Conservation (phyloP, 1,139 yeast species). For the Blastobotrys apis region DNA sequence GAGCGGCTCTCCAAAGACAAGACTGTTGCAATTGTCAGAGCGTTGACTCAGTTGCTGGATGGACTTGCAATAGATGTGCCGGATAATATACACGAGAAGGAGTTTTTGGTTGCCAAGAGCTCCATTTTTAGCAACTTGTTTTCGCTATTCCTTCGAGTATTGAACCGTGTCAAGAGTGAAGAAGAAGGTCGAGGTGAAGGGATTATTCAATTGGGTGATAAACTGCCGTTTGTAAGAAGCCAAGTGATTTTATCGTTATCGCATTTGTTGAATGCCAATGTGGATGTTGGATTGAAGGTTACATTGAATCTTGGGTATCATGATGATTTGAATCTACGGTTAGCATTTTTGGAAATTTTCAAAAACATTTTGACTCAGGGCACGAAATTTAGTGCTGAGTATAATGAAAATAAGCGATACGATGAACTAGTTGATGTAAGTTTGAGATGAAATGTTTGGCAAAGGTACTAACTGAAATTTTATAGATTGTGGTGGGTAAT, state of each 20-base stretch:
- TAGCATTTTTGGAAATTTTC: slow-evolving; percentile 74
- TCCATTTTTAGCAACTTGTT: slow-evolving; percentile 69
- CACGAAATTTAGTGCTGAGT: slow-evolving; percentile 32
- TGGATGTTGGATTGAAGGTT: slow-evolving; percentile 71
- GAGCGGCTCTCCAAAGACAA: slow-evolving; percentile 26
- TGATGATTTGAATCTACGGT: slow-evolving; percentile 56
- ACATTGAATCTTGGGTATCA: slow-evolving; percentile 80
- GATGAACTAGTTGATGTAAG: slow-evolving; percentile 32
- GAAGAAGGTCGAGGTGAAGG: slow-evolving; percentile 20
- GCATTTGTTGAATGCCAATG: slow-evolving; percentile 64
- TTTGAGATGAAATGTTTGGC: background rate
- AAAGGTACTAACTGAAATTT: slow-evolving; percentile 2
- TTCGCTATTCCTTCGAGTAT: slow-evolving; percentile 62
- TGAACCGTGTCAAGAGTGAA: slow-evolving; percentile 51
- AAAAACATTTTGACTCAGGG: slow-evolving; percentile 57
- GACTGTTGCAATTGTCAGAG: slow-evolving; percentile 26
- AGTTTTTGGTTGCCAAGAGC: slow-evolving; percentile 54
- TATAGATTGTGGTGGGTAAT: slow-evolving; percentile 16
- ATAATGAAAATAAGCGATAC: slow-evolving; percentile 31
- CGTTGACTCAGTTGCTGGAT: slow-evolving; percentile 24
- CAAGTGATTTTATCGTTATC: slow-evolving; percentile 67
- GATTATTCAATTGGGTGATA: slow-evolving; percentile 14
- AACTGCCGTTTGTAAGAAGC: slow-evolving; percentile 37
- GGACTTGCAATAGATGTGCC: slow-evolving; percentile 35
- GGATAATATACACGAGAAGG: slow-evolving; percentile 43